Conservation (phyloP, 345 rosid genomes). For the Capsella bursapastoris region DNA sequence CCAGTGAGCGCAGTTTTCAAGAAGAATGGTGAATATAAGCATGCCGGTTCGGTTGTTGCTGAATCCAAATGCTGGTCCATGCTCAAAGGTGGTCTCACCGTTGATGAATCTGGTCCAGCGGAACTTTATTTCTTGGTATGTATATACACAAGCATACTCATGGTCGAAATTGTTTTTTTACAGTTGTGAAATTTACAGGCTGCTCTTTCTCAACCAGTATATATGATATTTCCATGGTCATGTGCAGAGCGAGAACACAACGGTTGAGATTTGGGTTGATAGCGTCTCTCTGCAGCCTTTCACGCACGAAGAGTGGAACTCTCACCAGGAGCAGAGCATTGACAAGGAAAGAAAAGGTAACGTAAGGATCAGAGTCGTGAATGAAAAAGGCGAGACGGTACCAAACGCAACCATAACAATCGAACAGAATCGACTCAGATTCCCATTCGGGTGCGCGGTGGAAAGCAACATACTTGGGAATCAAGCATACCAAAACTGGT, state of each 20-base stretch:
- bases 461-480: background rate
- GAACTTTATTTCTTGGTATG: background rate
- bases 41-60: slow-evolving; percentile 7
- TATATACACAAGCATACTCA: background rate
- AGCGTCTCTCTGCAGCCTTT: slow-evolving; percentile 1
- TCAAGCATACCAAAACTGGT: slow-evolving; percentile 7
- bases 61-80: slow-evolving; percentile 4
- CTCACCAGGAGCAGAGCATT: background rate
- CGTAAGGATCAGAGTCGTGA: background rate
- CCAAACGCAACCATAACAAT: background rate
- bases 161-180: background rate
- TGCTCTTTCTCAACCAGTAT: background rate
- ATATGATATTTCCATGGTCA: background rate
- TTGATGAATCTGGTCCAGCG: background rate
- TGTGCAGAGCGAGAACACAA: slow-evolving; percentile 2
- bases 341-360: background rate
- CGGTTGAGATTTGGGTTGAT: slow-evolving; percentile 14
- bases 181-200: background rate
- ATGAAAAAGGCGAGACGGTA: background rate
- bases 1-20: background rate
- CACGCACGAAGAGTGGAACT: background rate
- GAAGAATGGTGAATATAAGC: background rate
- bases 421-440: background rate
- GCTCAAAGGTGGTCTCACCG: background rate
- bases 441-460: slow-evolving; percentile 3